These are phyloP conservation scores for Anthostomella pinea DNA, from an alignment of 2,329 filamentous ascomycete species.

Conservation along the genomic window DNA sequence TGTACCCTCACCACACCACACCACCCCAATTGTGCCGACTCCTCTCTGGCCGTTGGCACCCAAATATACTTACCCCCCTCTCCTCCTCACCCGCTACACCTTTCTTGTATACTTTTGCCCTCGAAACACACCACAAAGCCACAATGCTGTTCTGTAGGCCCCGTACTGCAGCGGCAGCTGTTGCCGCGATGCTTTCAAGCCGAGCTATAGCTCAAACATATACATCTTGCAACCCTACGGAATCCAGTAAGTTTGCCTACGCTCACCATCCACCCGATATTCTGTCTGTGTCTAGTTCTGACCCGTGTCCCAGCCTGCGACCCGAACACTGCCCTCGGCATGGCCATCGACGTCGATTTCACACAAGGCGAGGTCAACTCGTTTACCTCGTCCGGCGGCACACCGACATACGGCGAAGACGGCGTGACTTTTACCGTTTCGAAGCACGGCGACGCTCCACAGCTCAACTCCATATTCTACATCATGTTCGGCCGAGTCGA, in stretches of 20 bases:
- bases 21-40: no score
- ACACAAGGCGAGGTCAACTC: constrained; percentile 72
- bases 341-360: constrained; percentile 82
- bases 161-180: constrained; percentile 18
- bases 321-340: constrained; percentile 77
- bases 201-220: constrained; percentile 29
- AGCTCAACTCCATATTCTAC: constrained; percentile 88
- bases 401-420: constrained; percentile 69
- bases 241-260: constrained; percentile 24
- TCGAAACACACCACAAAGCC: constrained; percentile 9
- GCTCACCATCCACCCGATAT: constrained; percentile 1
- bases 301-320: constrained; percentile 57
- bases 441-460: constrained; percentile 76
- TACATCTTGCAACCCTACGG: constrained; percentile 30
- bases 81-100: neutral
- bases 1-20: no score
- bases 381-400: constrained; percentile 67
- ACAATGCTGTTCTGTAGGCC: constrained; percentile 23
- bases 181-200: constrained; percentile 20
- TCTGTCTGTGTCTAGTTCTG: constrained; percentile 9
- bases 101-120: neutral
- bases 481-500: constrained; percentile 98
- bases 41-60: no score
- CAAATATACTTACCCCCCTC: no score
- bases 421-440: constrained; percentile 81